Base-by-base conservation (phyloP, 2,329 filamentous ascomycete genomes). In the Pseudonectria buxi region DNA sequence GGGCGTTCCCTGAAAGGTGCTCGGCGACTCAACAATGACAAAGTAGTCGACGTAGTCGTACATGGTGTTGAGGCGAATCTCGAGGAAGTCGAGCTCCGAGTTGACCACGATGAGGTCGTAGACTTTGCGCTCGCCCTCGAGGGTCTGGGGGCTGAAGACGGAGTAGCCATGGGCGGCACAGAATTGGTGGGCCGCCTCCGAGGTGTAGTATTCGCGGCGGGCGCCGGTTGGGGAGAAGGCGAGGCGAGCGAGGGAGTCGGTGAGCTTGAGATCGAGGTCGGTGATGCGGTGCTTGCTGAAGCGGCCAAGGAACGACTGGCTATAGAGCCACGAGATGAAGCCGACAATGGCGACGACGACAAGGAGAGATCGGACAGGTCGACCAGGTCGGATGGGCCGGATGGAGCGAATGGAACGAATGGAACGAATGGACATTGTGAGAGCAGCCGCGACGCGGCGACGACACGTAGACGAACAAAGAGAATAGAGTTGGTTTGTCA, bases 21-120 rank as follows among this genome's bases (percentile, higher is more conserved):
- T 67, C 13, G 61, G 54, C 1, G 72, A 69, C 58, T 83, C 78
- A 33, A 81, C 67, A 24, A 83, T 67, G 48, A 83, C 64, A 46
- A 80, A 83, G 57, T 79, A 80, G 58, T 83, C 78, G 40, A 82
- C 75, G 28, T 71, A 59, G 26, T 70, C 56, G 37, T 72, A 71
- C 12, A 78, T 67, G 3, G 72, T 72, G 47, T 76, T 67, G 3
- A 83, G 62, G 10, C 76, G 72, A 31, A 83, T 73, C 54, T 83
- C 78, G 28, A 83, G 65, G 68, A 75, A 78, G 57, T 82, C 78
- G 10, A 82, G 63, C 57, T 82, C 78, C 3, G 66, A 71, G 45
- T 77, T 79, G 46, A 81, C 58, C 64, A 81, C 71, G 47, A 79
- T 65, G 2, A 83, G 62, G 51, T 83, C 78, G 40, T 59, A 61